These are phyloP conservation scores for Fusarium secorum DNA, from an alignment of 2,329 filamentous ascomycete species.

Conservation along the genomic window DNA sequence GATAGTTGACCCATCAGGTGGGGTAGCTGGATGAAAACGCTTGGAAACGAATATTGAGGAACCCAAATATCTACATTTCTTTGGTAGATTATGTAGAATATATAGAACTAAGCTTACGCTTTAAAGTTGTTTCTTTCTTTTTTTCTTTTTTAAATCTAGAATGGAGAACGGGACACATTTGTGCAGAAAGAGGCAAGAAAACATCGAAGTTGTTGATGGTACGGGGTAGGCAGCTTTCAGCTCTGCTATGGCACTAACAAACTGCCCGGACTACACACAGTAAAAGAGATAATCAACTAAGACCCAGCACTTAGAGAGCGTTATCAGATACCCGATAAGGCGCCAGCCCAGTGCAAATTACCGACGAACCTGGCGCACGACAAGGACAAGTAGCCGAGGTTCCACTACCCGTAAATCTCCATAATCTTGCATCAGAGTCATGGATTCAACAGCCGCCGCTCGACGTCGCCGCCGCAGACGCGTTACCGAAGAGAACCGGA, in stretches of 20 bases:
- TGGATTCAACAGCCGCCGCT: background rate
- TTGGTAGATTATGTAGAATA: background rate
- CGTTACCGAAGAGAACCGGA: background rate
- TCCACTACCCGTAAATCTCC: background rate
- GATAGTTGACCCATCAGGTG: rapidly evolving
- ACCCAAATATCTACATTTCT: rapidly evolving
- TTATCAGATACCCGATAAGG: background rate
- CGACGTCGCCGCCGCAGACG: conserved; percentile 4
- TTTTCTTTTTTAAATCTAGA: too few species aligned
- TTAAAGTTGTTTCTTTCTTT: too few species aligned
- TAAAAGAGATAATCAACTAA: background rate
- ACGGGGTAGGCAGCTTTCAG: background rate
- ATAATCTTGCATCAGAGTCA: background rate
- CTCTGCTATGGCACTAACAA: background rate
- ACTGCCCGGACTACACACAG: rapidly evolving
- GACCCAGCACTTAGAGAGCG: rapidly evolving
- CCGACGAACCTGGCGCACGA: background rate
- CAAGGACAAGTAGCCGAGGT: background rate
- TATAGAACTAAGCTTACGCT: rapidly evolving
- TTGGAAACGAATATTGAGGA: rapidly evolving
- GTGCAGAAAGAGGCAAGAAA: background rate
- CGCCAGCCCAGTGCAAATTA: background rate
- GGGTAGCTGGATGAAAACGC: rapidly evolving
- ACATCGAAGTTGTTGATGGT: background rate
- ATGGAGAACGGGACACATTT: rapidly evolving